These are phyloP conservation scores for Nitzschia putrida DNA, from an alignment of 108 stramenopile species.

Conservation along the genomic window DNA sequence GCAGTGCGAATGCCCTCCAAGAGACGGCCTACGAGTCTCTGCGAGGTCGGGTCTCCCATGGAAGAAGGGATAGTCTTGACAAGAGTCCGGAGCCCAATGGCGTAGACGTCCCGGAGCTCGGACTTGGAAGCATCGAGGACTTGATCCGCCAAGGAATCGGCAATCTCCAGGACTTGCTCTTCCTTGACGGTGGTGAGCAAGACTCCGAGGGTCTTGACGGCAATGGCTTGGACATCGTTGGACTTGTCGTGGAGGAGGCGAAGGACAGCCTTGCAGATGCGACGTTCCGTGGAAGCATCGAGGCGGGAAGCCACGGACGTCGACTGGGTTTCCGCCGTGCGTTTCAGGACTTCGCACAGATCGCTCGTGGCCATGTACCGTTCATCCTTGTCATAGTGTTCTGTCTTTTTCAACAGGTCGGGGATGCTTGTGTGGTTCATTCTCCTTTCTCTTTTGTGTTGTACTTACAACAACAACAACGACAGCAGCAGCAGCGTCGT, in stretches of 20 bases:
- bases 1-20: slow-evolving; percentile 73
- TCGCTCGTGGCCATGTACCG: slow-evolving; percentile 99
- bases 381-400: slow-evolving; percentile 90
- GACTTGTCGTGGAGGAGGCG: slow-evolving; percentile 89
- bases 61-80: slow-evolving; percentile 86
- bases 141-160: slow-evolving; percentile 88
- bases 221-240: slow-evolving; percentile 96
- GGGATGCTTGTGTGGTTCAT: slow-evolving; percentile 31
- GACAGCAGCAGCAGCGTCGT: too few relatives aligned
- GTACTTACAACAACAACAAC: too few relatives aligned
- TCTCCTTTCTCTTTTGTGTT: background rate
- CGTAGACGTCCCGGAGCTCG: slow-evolving; percentile 96
- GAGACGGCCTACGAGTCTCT: slow-evolving; percentile 72
- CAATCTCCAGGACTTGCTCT: slow-evolving; percentile 87
- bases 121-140: slow-evolving; percentile 88
- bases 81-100: slow-evolving; percentile 96
- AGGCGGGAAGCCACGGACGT: slow-evolving; percentile 17
- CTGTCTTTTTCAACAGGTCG: slow-evolving; percentile 81
- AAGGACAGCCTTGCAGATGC: slow-evolving; percentile 91
- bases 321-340: slow-evolving; percentile 21
- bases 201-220: slow-evolving; percentile 94
- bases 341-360: slow-evolving; percentile 89
- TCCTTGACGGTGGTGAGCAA: slow-evolving; percentile 93
- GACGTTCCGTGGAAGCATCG: slow-evolving; percentile 80
- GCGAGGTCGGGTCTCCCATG: slow-evolving; percentile 84